Evolutionary conservation across 2,329 filamentous ascomycete genomes (phyloP), one percentile per base, ranked within the genome.

Genomic region (Mycosphaerelloides madeirae): DNA sequence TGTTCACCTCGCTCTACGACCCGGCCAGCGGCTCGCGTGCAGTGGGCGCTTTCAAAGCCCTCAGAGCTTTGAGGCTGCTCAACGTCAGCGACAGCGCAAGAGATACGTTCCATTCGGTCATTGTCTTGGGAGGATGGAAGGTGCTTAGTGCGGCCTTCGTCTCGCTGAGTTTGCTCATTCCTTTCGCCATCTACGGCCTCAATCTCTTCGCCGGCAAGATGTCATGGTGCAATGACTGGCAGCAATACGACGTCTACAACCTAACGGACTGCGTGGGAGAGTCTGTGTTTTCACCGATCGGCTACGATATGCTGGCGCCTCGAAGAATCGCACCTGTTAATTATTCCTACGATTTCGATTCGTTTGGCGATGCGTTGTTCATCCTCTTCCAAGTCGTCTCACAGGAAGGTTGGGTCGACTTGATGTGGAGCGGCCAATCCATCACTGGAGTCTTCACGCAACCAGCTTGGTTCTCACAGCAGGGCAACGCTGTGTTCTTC

Each of bases 331-430:
- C 79, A 1, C 45, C 43, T 9, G 49, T 50, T 3, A 97, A 98
- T 58, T 81, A 84, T 0, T 95, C 81, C 62, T 97, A 85, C 68
- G 85, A 85, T 64, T 98, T 98, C 62, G 93, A 98, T 65, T 85
- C 94, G 62, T 98, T 98, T 59, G 87, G 85, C n/a, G 80, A 87
- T 42, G 85, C 91, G 0, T 75, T 98, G 28, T 97, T 97, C 71
- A 94, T 95, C 50, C 85, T 98, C 48, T 98, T 96, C 71, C 90
- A 97, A 65, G 96, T 98, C 67, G 91, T 97, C 32, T 97, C 91
- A 41, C 93, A 98, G 66, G 94, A 98, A 74, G 93, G 93, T 28
- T 98, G 94, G 93, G 83, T 83, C 9, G 89, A 95, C 64, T 88
- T 95, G n/a, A 87, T 93, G 63, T 90, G 86, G 71, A 78, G 80